A percentile compares a stretch with the other conserved stretches of the same genome.
Conservation (phyloP, 2,329 filamentous ascomycete species). For the Fusarium nelsonii region DNA sequence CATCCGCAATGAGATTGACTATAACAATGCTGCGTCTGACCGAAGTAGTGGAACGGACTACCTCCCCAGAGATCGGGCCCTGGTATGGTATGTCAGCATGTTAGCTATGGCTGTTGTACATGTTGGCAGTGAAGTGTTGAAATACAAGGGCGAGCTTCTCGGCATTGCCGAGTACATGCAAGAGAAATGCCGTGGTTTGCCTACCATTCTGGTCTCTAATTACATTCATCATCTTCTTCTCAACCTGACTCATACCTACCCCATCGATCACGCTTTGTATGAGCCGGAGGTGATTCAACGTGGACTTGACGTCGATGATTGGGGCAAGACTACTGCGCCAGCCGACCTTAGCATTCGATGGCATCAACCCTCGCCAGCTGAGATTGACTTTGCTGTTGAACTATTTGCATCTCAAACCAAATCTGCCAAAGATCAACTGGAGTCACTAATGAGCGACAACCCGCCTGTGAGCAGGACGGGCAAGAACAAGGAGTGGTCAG, state of each 20-base stretch:
- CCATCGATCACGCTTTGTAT: conserved; percentile 88
- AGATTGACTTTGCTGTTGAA: conserved; percentile 89
- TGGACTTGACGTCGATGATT: conserved; percentile 82
- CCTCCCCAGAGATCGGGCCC: conserved; percentile 87
- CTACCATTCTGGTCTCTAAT: conserved; percentile 96
- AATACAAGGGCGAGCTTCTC: conserved; percentile 89
- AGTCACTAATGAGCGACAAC: conserved; percentile 82
- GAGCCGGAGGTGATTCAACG: conserved; percentile 79
- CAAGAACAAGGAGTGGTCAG: conserved; percentile 98
- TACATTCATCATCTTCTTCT: conserved; percentile 96
- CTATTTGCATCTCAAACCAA: conserved; percentile 87
- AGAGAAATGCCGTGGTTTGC: conserved; percentile 90
- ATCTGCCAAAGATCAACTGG: conserved; percentile 79
- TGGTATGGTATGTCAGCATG: conserved; percentile 98
- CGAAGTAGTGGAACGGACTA: conserved; percentile 94
- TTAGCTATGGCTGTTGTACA: conserved; percentile 98
- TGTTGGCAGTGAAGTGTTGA: conserved; percentile 88
- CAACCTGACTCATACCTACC: conserved; percentile 94
- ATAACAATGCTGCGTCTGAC: conserved; percentile 95
- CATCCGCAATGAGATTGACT: conserved; percentile 96
- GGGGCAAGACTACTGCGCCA: conserved; percentile 83
- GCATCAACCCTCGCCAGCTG: conserved; percentile 84
- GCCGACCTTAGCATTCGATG: conserved; percentile 86
- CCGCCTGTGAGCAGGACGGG: conserved; percentile 89
- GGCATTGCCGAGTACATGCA: conserved; percentile 97